These are phyloP conservation scores for Pseudogymnoascus sp. DNA, from an alignment of 2,329 filamentous ascomycete genomes.

Conservation along the genomic window DNA sequence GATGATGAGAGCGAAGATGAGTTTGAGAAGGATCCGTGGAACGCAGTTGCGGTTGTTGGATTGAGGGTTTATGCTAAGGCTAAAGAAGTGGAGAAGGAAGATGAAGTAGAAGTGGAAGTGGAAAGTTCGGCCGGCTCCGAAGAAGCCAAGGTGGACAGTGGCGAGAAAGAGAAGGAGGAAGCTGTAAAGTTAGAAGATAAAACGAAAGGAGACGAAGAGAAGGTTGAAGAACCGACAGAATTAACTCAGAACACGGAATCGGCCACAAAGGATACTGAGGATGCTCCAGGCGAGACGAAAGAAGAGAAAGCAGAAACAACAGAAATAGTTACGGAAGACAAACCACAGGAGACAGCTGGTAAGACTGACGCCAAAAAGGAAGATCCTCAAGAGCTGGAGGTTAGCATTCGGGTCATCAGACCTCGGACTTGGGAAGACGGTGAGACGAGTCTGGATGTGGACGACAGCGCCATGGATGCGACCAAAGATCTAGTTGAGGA, in stretches of 20 bases:
- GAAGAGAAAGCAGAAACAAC: not conserved
- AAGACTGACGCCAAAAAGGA: slow-evolving; percentile 18
- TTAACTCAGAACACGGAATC: not conserved
- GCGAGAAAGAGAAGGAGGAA: slow-evolving; percentile 13
- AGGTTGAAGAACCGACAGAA: not conserved
- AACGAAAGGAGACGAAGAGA: slow-evolving; percentile 18
- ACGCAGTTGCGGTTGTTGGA: slow-evolving; percentile 52
- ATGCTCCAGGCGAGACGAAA: not conserved
- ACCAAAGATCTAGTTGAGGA: slow-evolving; percentile 24
- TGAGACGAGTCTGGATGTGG: slow-evolving; percentile 32
- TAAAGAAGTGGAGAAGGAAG: slow-evolving; percentile 21
- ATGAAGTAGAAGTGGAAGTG: slow-evolving; percentile 15
- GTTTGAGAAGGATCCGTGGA: slow-evolving; percentile 50
- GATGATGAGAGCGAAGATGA: slow-evolving; percentile 43
- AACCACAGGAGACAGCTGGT: not conserved
- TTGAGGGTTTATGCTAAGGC: slow-evolving; percentile 51
- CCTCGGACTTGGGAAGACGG: slow-evolving; percentile 18
- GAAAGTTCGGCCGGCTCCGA: slow-evolving; percentile 15
- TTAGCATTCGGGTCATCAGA: slow-evolving; percentile 21
- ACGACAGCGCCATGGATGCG: slow-evolving; percentile 39
- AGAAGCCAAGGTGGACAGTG: slow-evolving; percentile 18
- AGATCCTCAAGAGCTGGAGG: slow-evolving; percentile 21
- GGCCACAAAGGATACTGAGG: not conserved
- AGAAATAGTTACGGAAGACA: not conserved
- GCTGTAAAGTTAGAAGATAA: slow-evolving; percentile 17